Evolutionary conservation across 1,139 yeast species (phyloP), one percentile per base, ranked within the genome.

Genomic region (Yamadazyma triangularis): DNA sequence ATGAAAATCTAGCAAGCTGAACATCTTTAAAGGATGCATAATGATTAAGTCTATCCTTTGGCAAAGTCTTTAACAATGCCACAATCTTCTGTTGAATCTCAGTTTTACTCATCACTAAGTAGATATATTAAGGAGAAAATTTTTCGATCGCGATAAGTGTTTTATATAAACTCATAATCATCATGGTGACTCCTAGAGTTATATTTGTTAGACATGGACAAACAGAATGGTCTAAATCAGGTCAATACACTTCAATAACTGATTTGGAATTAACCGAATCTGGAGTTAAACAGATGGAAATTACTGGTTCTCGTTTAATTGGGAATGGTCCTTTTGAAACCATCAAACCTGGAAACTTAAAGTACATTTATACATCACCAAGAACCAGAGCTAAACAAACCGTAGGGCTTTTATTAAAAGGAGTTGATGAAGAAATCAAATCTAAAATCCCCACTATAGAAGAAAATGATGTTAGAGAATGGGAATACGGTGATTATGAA

Each of bases 401-500:
- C 0, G 73, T 76, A 30, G 70, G 80, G 13, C 58, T 80, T 36
- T 58, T 83, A 21, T 55, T 78, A 26, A 72, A 66, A 37, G 45
- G 56, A 12, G 53, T 85, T 32, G 64, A 72, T 27, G 73, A 65
- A n/a, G 70, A 64, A 25, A 59, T 66, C 24, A 63, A 60, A 39
- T 53, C 66, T 13, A 49, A 60, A 12, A 65, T 79, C 32, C 60
- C 66, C 3, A 48, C 73, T 24, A 56, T 61, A 27, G 74, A 74
- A 13, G 89, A 83, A 40, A 77, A 83, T 30, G 82, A 81, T 46
- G 59, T 87, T 30, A 71, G 93, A 42, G 97, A 89, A 60, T 89
- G 97, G 96, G 93, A 86, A 45, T 89, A 89, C 50, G 97, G 97
- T 44, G 93, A 85, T 48, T 89, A 89, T 55, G 97, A 89, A 62